These are phyloP conservation scores for Syncephalis fuscata DNA, from an alignment of 371 early-diverging fungal species.

Conservation along the genomic window DNA sequence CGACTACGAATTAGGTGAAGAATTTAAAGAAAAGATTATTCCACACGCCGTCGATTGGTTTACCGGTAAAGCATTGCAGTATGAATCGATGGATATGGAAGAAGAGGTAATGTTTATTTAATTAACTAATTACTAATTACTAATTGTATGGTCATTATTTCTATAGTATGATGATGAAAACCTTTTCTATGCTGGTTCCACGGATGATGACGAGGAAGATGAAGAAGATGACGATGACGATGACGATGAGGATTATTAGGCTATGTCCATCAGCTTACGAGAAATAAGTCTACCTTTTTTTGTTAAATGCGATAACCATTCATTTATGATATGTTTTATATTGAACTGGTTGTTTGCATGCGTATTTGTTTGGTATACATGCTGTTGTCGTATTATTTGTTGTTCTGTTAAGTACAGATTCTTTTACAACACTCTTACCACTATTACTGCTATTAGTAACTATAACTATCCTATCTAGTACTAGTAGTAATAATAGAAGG, in stretches of 20 bases:
- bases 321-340: too few relatives aligned
- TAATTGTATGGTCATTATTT: too few relatives aligned
- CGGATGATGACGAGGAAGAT: constrained; percentile 13
- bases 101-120: constrained; percentile 15
- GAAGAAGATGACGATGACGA: constrained; percentile 43
- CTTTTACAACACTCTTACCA: too few relatives aligned
- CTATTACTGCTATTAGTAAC: too few relatives aligned
- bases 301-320: too few relatives aligned
- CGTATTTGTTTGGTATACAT: too few relatives aligned
- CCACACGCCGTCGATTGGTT: constrained; percentile 96
- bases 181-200: neutral
- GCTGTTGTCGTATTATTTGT: too few relatives aligned
- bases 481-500: too few relatives aligned
- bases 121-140: too few relatives aligned
- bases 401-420: too few relatives aligned
- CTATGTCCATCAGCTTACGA: constrained; percentile 27
- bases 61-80: constrained; percentile 87
- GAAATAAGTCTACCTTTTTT: constrained; percentile 6
- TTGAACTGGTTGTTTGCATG: too few relatives aligned
- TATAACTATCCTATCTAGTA: too few relatives aligned
- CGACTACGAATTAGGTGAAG: constrained; percentile 92
- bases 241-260: constrained; percentile 12
- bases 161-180: constrained; percentile 1
- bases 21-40: constrained; percentile 88
- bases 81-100: constrained; percentile 49